Evolutionary conservation across 305 asterid genomes (phyloP).

Genomic region (Nicotiana rustica): DNA sequence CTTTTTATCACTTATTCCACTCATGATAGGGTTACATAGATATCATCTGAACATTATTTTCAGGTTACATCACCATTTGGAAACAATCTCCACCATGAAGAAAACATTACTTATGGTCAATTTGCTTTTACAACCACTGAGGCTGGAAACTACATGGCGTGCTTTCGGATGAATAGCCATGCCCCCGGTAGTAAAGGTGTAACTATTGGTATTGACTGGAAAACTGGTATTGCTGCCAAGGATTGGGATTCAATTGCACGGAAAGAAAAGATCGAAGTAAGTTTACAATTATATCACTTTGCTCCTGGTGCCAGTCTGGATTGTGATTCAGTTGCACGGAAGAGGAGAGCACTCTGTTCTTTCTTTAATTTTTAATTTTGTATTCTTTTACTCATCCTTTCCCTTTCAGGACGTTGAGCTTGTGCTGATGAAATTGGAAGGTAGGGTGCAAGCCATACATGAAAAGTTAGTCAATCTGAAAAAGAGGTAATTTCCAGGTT

Average conservation of each 20-base stretch:
- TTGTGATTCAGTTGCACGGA: too few species aligned
- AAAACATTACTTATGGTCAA: slow-evolving; percentile 49
- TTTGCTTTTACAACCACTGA: slow-evolving; percentile 50
- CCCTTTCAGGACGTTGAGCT: slow-evolving; percentile 48
- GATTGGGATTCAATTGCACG: slow-evolving; percentile 54
- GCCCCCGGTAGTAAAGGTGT: slow-evolving; percentile 39
- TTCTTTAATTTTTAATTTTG: neutral
- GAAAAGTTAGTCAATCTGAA: slow-evolving; percentile 46
- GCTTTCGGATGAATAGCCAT: slow-evolving; percentile 40
- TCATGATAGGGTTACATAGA: neutral
- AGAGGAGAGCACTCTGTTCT: neutral
- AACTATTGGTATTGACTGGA: slow-evolving; percentile 46
- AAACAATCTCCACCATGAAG: slow-evolving; percentile 44
- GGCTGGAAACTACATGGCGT: slow-evolving; percentile 47
- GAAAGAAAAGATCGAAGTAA: slow-evolving; percentile 51
- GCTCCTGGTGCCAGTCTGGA: neutral
- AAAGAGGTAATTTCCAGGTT: slow-evolving; percentile 27
- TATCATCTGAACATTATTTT: neutral
- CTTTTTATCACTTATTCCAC: neutral
- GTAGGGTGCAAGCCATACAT: slow-evolving; percentile 41
- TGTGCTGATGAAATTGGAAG: slow-evolving; percentile 48
- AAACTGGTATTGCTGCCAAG: slow-evolving; percentile 49
- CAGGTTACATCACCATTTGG: slow-evolving; percentile 52
- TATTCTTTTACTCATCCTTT: neutral
- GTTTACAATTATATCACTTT: neutral